Evolutionary conservation across 176 grass and related monocot genomes (phyloP).

Genomic region (Lolium multiflorum): DNA sequence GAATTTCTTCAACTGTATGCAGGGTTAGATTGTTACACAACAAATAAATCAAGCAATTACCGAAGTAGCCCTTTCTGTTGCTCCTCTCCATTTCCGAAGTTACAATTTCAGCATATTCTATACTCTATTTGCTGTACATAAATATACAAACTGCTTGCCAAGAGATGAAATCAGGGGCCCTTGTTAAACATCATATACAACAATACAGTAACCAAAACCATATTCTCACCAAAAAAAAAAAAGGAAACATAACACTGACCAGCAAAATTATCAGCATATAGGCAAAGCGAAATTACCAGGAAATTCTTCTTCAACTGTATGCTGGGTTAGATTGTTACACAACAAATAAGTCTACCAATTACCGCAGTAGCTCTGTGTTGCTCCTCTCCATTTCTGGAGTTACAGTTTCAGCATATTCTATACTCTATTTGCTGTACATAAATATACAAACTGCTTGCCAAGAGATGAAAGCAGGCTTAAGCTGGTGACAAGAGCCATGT

Average conservation of each 20-base stretch:
- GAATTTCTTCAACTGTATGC: neutral
- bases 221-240: neutral
- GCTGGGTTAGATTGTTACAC: neutral
- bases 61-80: constrained; percentile 8
- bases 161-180: too few relatives aligned
- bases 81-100: neutral
- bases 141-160: neutral
- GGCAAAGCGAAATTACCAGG: neutral
- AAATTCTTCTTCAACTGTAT: neutral
- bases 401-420: constrained; percentile 19
- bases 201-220: neutral
- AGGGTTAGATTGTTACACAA: constrained; percentile 3
- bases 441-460: neutral
- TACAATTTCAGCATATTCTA: constrained; percentile 21
- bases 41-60: neutral
- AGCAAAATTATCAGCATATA: neutral
- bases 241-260: neutral
- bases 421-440: neutral
- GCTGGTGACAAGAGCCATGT: constrained; percentile 43
- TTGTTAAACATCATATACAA: constrained; percentile 7
- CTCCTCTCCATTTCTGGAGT: neutral
- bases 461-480: constrained; percentile 23
- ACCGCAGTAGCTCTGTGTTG: neutral
- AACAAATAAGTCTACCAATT: neutral
- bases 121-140: neutral